Evolutionary conservation across 371 early-diverging fungal species (phyloP).

Genomic region (Rhizomucor pusillus): DNA sequence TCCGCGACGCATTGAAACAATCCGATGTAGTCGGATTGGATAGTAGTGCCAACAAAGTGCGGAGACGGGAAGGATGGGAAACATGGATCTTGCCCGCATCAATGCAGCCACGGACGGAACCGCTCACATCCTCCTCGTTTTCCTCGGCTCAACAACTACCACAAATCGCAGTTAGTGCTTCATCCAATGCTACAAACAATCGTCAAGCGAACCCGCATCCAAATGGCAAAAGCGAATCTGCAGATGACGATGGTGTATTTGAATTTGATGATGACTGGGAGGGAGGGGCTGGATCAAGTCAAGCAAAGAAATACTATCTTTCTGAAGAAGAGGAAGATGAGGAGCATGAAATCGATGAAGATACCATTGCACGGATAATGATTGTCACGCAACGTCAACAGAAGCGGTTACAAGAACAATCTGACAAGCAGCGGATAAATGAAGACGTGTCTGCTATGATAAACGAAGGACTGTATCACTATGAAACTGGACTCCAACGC

Average conservation of each 20-base stretch:
- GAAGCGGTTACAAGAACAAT: constrained; percentile 66
- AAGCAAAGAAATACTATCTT: constrained; percentile 60
- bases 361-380: constrained; percentile 80
- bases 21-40: constrained; percentile 59
- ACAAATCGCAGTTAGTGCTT: background rate
- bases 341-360: constrained; percentile 80
- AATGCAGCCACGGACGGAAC: constrained; percentile 3
- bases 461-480: constrained; percentile 90
- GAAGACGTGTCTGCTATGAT: constrained; percentile 90
- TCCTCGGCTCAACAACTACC: background rate
- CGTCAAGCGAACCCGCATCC: constrained; percentile 5
- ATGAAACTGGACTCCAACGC: constrained; percentile 67
- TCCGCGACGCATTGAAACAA: constrained; percentile 56
- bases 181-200: constrained; percentile 18
- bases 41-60: constrained; percentile 45
- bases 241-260: constrained; percentile 73
- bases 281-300: constrained; percentile 47
- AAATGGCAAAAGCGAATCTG: constrained; percentile 9
- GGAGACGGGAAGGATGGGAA: constrained; percentile 73
- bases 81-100: constrained; percentile 57
- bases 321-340: constrained; percentile 63
- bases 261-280: constrained; percentile 68
- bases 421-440: constrained; percentile 77
- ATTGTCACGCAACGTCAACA: constrained; percentile 87
- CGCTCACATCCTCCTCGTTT: background rate